Evolutionary conservation across 2,329 filamentous ascomycete genomes (phyloP).

Genomic region (Davidsoniella australis): DNA sequence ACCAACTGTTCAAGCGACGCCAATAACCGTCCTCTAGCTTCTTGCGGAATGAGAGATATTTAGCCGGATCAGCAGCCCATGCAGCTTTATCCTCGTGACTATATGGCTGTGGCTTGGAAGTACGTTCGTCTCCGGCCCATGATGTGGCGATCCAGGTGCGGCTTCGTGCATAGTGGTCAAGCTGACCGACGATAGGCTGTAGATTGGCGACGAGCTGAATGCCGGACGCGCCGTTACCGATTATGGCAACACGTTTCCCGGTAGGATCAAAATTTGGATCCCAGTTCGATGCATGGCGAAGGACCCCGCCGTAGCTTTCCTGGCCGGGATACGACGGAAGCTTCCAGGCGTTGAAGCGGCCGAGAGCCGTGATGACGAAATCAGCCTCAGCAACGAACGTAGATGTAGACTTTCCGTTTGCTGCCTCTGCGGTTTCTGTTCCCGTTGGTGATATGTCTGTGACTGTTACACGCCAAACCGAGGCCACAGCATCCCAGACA

Average conservation of each 20-base stretch:
- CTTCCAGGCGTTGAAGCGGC: constrained; percentile 48
- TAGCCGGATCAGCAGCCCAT: constrained; percentile 38
- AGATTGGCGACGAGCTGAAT: constrained; percentile 39
- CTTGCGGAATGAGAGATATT: constrained; percentile 43
- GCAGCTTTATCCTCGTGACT: constrained; percentile 37
- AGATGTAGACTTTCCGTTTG: constrained; percentile 18
- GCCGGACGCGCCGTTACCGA: constrained; percentile 46
- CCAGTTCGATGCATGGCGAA: constrained; percentile 47
- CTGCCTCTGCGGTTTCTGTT: no score
- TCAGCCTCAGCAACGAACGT: constrained; percentile 33
- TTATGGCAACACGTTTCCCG: constrained; percentile 37
- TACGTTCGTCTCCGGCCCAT: constrained; percentile 38
- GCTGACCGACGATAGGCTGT: constrained; percentile 28
- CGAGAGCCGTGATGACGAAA: constrained; percentile 45
- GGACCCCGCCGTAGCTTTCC: constrained; percentile 32
- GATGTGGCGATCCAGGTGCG: constrained; percentile 51
- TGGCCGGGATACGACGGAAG: constrained; percentile 44
- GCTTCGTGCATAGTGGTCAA: constrained; percentile 49
- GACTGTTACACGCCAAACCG: constrained; percentile 31
- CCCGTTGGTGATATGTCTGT: constrained; percentile 18
- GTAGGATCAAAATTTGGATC: constrained; percentile 30
- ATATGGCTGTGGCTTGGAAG: constrained; percentile 38
- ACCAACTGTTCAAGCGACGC: constrained; percentile 35
- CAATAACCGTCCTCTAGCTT: constrained; percentile 44
- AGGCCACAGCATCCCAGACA: constrained; percentile 33